Evolutionary conservation across 192 early-diverging fungal genomes (phyloP), one percentile per base, ranked within the genome.

Genomic region (Podila minutissima): DNA sequence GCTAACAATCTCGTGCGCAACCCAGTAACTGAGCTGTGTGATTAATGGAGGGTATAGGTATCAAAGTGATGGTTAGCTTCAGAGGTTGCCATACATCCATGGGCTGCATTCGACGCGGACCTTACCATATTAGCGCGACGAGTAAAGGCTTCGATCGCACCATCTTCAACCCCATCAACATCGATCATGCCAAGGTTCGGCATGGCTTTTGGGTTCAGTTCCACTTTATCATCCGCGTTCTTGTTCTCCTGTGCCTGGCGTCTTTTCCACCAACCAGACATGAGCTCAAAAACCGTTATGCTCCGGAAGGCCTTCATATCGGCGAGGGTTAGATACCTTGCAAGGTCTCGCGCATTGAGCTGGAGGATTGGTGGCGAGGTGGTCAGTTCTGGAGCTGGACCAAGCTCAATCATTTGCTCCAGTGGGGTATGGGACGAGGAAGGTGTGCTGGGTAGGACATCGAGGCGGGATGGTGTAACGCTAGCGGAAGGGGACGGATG

Each of bases 1-100:
- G 26, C 79, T 87, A 64, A 86, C 83, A 24, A 91, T 82, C 67
- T 91, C 90, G 35, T 88, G 74, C 0, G 88, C 79, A 12, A 91
- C 83, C 89, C 89, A 91, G 67, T 91, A 89, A 31, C 89, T 83
- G 20, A 89, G 69, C 84, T 85, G 64, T 37, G 9, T 35, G 33
- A 7, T 35, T 9, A 13, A 11, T 1, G 60, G 8, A 31, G 17
- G 62, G 0, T 7, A 12, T 22, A 55, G 4, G 32, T 17, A 55
- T 58, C 32, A 19, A 26, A 53, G n/a, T n/a, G n/a, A 71, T 64
- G 24, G 33, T 41, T 55, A 35, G 22, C 10, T 37, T 35, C 15
- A 59, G 50, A 26, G 10, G 7, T 26, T 35, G 12, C 9, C 20
- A 38, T 49, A 37, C 46, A 70, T 28, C 58, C 48, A 10, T 1